Evolutionary conservation across 805 yeast species (phyloP), one percentile per base, ranked within the genome.

Genomic region (Lipomyces anomalus): DNA sequence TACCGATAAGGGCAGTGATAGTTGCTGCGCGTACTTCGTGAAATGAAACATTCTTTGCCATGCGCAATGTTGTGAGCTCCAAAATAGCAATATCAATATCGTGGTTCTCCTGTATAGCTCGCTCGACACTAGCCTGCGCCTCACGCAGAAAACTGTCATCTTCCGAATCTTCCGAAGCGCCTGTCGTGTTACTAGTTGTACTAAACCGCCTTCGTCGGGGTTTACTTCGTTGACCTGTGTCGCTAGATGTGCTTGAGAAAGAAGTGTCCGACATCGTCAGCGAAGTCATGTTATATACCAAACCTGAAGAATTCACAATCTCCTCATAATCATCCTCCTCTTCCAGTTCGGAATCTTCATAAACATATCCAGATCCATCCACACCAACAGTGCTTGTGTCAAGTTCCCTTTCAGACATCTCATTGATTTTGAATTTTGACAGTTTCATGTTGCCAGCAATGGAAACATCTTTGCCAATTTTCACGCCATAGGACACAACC

Each of bases 41-140:
- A 65, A 92, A 90, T 0, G 92, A 76, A 16, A 88, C 98, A 63
- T 92, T 87, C 92, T 89, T 84, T 59, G 96, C 86, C 98, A 92
- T 90, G 67, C 97, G 76, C 60, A 92, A 73, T 0, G 98, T 92
- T 63, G 90, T 90, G 58, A 92, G 75, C 67, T 92, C 98, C 48
- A 92, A 69, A 53, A 87, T 68, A 0, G 98, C 97, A 11, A 95
- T 89, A 62, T 90, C 97, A 49, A 87, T 72, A 59, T 85, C 95
- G 65, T 92, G 98, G 63, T 87, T 84, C 60, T 89, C 82, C 56
- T 84, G 90, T 65, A 92, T 75, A 1, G 98, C 95, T 61, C 98
- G 76, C 57, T 82, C 86, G 26, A 92, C 84, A 0, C 97, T 87
- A 7, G 95, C 96, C 48, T 83, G 71, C n/a, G 96, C 98, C 70